Evolutionary conservation across 371 early-diverging fungal genomes (phyloP).

Genomic region (Thermomucor indicae-seudaticae): DNA sequence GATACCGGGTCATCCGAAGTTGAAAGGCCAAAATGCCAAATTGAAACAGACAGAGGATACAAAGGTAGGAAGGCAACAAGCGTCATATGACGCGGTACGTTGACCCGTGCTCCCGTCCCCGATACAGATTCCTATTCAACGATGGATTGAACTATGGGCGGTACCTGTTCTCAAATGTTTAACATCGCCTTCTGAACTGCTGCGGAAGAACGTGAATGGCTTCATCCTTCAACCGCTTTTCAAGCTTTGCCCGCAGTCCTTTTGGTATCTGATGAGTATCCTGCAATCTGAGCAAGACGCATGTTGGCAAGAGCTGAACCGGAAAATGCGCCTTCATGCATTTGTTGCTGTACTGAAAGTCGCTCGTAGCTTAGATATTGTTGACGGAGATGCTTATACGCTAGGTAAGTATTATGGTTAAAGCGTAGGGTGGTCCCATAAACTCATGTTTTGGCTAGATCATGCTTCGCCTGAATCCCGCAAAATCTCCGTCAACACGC

Average conservation of each 20-base stretch:
- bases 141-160: slow-evolving; percentile 40
- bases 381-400: slow-evolving; percentile 43
- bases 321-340: slow-evolving; percentile 27
- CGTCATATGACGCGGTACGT: not conserved
- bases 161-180: slow-evolving; percentile 25
- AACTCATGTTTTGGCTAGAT: slow-evolving; percentile 12
- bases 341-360: slow-evolving; percentile 47
- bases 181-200: slow-evolving; percentile 33
- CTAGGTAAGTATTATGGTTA: slow-evolving; percentile 2
- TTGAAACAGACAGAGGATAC: slow-evolving; percentile 14
- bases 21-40: slow-evolving; percentile 34
- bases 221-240: slow-evolving; percentile 37
- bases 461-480: slow-evolving; percentile 2
- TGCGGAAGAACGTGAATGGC: slow-evolving; percentile 32
- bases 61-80: slow-evolving; percentile 3
- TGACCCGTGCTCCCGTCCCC: not conserved
- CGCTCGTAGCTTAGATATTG: slow-evolving; percentile 55
- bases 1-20: slow-evolving; percentile 22
- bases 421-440: too few relatives aligned
- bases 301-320: slow-evolving; percentile 12
- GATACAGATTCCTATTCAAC: slow-evolving; percentile 2
- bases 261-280: slow-evolving; percentile 36
- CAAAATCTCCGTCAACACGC: slow-evolving; percentile 28
- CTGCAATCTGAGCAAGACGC: slow-evolving; percentile 18
- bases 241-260: slow-evolving; percentile 27